A percentile compares a stretch with the other conserved stretches of the same genome.
Evolutionary conservation across 305 asterid species (phyloP).

Genomic region (Fraxinus angustifolia): DNA sequence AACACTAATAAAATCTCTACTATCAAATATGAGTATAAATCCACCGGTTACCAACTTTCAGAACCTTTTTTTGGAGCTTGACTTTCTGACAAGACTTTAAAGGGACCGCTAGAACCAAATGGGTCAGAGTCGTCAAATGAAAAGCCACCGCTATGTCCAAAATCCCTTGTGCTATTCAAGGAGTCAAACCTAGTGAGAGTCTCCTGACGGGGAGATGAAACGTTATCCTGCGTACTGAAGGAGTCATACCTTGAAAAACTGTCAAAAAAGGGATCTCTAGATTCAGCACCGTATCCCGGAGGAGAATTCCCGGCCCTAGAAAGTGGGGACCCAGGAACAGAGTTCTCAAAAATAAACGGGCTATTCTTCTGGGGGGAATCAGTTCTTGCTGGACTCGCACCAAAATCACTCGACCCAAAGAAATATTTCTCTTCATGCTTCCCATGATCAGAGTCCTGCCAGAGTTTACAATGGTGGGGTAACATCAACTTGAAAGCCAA

Average conservation of each 20-base stretch:
- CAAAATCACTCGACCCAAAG: constrained; percentile 69
- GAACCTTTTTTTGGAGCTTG: constrained; percentile 46
- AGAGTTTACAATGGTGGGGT: constrained; percentile 4
- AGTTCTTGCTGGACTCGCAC: constrained; percentile 59
- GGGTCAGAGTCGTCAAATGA: constrained; percentile 89
- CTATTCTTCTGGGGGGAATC: constrained; percentile 61
- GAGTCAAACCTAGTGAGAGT: constrained; percentile 74
- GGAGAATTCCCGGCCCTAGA: constrained; percentile 72
- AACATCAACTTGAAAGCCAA: not conserved
- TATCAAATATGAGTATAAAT: not conserved
- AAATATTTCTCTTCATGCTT: constrained; percentile 64
- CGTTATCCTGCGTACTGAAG: constrained; percentile 43
- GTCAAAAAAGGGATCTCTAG: constrained; percentile 58
- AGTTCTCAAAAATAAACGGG: constrained; percentile 69
- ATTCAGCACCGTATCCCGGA: constrained; percentile 49
- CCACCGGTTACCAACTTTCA: constrained; percentile 38
- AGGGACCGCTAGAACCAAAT: constrained; percentile 84
- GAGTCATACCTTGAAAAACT: constrained; percentile 82
- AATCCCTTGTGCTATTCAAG: constrained; percentile 61
- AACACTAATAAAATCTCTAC: not conserved
- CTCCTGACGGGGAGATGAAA: constrained; percentile 50
- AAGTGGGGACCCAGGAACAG: constrained; percentile 66
- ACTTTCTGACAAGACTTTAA: constrained; percentile 72
- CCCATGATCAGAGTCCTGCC: constrained; percentile 64
- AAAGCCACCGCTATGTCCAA: constrained; percentile 54